These are phyloP conservation scores for Neopestalotiopsis clavispora DNA, from an alignment of 2,329 filamentous ascomycete genomes.

Conservation along the genomic window DNA sequence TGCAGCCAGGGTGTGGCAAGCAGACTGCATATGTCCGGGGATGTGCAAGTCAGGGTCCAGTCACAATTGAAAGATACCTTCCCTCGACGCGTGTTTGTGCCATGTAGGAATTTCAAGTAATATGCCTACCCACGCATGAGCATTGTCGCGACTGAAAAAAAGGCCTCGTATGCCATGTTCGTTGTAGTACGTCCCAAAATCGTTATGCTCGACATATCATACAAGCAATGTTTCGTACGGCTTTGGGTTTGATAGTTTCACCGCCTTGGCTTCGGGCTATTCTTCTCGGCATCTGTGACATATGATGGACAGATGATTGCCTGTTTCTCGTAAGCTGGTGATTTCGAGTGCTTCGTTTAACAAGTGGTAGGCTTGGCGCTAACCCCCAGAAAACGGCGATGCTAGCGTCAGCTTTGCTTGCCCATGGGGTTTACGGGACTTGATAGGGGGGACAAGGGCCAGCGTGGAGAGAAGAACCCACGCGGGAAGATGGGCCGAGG, in stretches of 20 bases:
- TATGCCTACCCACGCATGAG: not conserved
- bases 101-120: too few relatives aligned
- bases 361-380: not conserved
- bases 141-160: not conserved
- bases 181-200: too few relatives aligned
- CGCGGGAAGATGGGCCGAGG: slow-evolving; percentile 12
- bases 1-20: not conserved
- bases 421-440: slow-evolving; percentile 9
- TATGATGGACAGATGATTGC: not conserved
- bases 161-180: too few relatives aligned
- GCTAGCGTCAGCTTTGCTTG: slow-evolving; percentile 5
- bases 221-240: too few relatives aligned
- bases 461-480: not conserved
- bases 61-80: not conserved
- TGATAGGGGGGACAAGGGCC: too few relatives aligned
- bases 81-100: not conserved
- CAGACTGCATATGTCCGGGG: not conserved
- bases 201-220: too few relatives aligned
- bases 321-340: not conserved
- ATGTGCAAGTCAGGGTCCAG: slow-evolving; percentile 2
- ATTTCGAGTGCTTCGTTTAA: not conserved
- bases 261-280: not conserved
- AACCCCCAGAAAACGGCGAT: not conserved
- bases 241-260: not conserved
- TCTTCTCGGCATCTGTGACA: not conserved